phyloP scores from a whole-genome alignment of 805 yeast species.

The Candida xyloterini region DNA sequence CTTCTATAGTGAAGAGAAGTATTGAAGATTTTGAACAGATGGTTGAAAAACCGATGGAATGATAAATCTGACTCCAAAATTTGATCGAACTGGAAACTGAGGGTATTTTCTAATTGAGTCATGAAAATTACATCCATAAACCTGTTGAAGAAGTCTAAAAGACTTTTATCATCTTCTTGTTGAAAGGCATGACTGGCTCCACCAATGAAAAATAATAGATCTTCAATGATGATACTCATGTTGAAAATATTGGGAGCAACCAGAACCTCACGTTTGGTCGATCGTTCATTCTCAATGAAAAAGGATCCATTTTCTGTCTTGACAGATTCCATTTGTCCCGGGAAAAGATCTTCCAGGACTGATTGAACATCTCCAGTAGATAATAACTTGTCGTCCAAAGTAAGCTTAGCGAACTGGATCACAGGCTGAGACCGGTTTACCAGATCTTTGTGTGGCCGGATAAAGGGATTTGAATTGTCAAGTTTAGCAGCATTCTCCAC shows the following conservation, averaged over 20 bases:
- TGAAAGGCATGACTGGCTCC: slow-evolving; percentile 48
- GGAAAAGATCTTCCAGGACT: slow-evolving; percentile 61
- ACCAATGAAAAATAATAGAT: slow-evolving; percentile 65
- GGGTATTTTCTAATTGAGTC: slow-evolving; percentile 57
- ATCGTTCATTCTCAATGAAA: slow-evolving; percentile 58
- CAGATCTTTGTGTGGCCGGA: slow-evolving; percentile 24
- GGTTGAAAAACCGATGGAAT: slow-evolving; percentile 36
- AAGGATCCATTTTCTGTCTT: slow-evolving; percentile 32
- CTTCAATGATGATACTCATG: slow-evolving; percentile 74
- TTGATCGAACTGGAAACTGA: slow-evolving; percentile 51
- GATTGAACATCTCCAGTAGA: slow-evolving; percentile 36
- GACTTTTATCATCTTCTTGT: slow-evolving; percentile 20
- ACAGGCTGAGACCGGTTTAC: slow-evolving; percentile 23
- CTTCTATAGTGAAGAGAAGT: slow-evolving; percentile 58
- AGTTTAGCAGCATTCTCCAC: slow-evolving; percentile 18
- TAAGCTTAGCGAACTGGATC: slow-evolving; percentile 36
- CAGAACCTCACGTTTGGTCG: slow-evolving; percentile 56
- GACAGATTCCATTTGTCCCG: slow-evolving; percentile 44
- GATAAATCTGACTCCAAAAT: slow-evolving; percentile 38
- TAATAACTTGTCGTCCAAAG: slow-evolving; percentile 33
- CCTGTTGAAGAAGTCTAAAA: slow-evolving; percentile 49
- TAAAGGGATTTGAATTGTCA: slow-evolving; percentile 22
- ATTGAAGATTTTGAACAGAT: slow-evolving; percentile 51
- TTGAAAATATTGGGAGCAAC: slow-evolving; percentile 73
- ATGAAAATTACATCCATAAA: slow-evolving; percentile 66